Evolutionary conservation across 345 rosid species (phyloP).

Genomic region (Stellera chamaejasme): DNA sequence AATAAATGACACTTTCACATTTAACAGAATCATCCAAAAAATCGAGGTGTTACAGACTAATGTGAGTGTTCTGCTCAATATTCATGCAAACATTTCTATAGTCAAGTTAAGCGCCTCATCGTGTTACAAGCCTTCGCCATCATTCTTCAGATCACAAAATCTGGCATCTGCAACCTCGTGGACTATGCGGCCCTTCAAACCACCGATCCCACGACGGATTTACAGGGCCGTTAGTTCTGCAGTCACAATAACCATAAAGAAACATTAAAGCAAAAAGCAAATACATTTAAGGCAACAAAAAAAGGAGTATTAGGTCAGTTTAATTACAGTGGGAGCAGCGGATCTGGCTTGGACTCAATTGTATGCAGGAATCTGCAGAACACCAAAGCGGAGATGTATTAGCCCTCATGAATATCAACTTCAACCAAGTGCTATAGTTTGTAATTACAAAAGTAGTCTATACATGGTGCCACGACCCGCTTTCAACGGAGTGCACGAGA

Average conservation of each 20-base stretch:
- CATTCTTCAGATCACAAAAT: slow-evolving; percentile 40
- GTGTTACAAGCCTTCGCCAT: slow-evolving; percentile 9
- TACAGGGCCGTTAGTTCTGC: slow-evolving; percentile 60
- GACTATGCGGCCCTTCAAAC: slow-evolving; percentile 66
- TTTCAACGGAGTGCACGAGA: too few relatives aligned
- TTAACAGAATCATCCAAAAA: slow-evolving; percentile 9
- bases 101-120: slow-evolving; percentile 12
- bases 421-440: too few relatives aligned
- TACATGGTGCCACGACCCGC: too few relatives aligned
- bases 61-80: slow-evolving; percentile 7
- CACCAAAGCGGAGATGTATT: slow-evolving; percentile 2
- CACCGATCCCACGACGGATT: slow-evolving; percentile 63
- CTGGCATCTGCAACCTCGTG: slow-evolving; percentile 51
- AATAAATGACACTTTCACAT: slow-evolving; percentile 5
- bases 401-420: neutral
- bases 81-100: slow-evolving; percentile 7
- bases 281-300: neutral
- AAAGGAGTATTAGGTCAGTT: neutral
- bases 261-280: slow-evolving; percentile 5
- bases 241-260: slow-evolving; percentile 3
- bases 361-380: slow-evolving; percentile 33
- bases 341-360: slow-evolving; percentile 40
- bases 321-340: slow-evolving; percentile 55
- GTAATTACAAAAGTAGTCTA: too few relatives aligned
- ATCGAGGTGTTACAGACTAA: slow-evolving; percentile 9